Base-by-base conservation (phyloP, 2,329 filamentous ascomycete genomes). In the Ceratocystis ficicola region DNA sequence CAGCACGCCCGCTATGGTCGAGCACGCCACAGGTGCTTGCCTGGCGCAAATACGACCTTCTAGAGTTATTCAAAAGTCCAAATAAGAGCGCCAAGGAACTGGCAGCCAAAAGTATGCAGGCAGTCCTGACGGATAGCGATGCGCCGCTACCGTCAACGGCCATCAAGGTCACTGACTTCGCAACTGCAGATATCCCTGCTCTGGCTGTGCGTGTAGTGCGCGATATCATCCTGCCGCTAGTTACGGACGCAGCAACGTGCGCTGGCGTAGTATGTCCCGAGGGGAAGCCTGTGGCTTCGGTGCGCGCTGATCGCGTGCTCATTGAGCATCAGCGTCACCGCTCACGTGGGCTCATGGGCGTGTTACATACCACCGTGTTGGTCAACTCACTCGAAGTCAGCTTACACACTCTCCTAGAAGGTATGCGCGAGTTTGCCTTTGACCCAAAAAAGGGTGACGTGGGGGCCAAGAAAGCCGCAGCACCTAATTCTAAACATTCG, bases 251-350 rank as follows among this genome's bases (percentile, higher is more conserved):
- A 8, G 20, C 22, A 22, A 12, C 48, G 48, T 22, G 48, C 48
- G 48, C 48, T 10, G 48, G 48, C 12, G 6, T 22, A 22, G 15
- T 10, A 22, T 41, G 48, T 10, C 17, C 48, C 5, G 8, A 22
- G 22, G n/a, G n/a, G 32, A 20, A 25, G 22, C 28, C 60, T 22
- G 44, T 10, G 59, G 57, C 25, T 32, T 15, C 52, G 3, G 52
- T 57, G 12, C n/a, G 25, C 5, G 52, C 52, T 2, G 52, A 57
- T 30, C 52, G 52, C 36, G 44, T 67, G 62, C 46, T 62, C 10
- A 62, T 63, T 48, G 63, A 67, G 59, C 66, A 67, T 50, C 66
- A 67, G 32, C 65, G 62, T 3, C 61, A 66, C 28, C 65, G 61
- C 28, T 28, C 48, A 7, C 6, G 46, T 5, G 30, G 48, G 7